phyloP scores from a whole-genome alignment of 2,329 filamentous ascomycete species.

The Penicillium hesseltinei region DNA sequence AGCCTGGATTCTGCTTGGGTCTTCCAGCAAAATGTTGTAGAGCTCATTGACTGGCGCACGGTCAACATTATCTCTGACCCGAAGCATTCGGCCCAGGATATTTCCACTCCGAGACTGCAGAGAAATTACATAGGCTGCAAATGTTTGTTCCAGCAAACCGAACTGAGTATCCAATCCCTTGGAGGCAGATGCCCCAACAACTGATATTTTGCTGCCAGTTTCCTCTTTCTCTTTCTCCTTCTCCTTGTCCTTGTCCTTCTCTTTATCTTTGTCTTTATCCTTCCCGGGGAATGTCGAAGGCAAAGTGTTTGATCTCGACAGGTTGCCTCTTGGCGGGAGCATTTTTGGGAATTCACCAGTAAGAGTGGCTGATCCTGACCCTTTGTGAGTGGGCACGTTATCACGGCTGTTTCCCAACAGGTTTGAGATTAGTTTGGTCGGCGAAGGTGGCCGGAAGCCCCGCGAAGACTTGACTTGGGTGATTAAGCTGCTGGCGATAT shows the following conservation, averaged over 20 bases:
- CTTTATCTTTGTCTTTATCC: constrained; percentile 42
- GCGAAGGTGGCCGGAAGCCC: constrained; percentile 75
- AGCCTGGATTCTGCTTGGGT: constrained; percentile 72
- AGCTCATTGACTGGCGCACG: constrained; percentile 82
- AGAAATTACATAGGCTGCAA: constrained; percentile 77
- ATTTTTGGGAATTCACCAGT: constrained; percentile 48
- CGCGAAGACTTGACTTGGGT: constrained; percentile 59
- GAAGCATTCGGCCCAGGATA: constrained; percentile 73
- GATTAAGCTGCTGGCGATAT: constrained; percentile 62
- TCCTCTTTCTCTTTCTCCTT: constrained; percentile 34
- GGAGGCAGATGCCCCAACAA: constrained; percentile 54
- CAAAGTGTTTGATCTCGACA: constrained; percentile 45
- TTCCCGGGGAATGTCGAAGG: constrained; percentile 50
- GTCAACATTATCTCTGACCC: constrained; percentile 68
- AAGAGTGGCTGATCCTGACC: constrained; percentile 36
- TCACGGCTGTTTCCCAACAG: constrained; percentile 64
- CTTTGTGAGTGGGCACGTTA: constrained; percentile 33
- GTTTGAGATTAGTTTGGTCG: constrained; percentile 84
- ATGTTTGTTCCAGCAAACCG: constrained; percentile 75
- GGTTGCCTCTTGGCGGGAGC: constrained; percentile 35
- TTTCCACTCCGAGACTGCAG: constrained; percentile 83
- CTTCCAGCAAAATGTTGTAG: constrained; percentile 84
- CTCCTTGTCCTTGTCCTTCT: constrained; percentile 21
- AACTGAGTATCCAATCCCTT: constrained; percentile 62
- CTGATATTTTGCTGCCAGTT: constrained; percentile 40